These are phyloP conservation scores for Fusarium sp. DNA, from an alignment of 2,329 filamentous ascomycete genomes.

Conservation along the genomic window DNA sequence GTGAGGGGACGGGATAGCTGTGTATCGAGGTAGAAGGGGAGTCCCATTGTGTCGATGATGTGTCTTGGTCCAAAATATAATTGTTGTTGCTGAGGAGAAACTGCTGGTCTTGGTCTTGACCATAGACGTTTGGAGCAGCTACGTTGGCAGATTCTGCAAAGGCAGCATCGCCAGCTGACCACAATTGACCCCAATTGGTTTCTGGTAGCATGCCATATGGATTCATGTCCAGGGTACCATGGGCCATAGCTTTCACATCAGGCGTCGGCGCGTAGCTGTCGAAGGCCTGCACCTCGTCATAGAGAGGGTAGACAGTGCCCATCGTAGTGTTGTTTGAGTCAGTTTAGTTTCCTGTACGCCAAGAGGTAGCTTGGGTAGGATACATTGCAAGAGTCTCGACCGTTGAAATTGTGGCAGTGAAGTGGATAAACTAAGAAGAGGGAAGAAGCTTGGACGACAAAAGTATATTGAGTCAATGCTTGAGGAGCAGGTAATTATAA, in stretches of 20 bases:
- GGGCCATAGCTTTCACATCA: neutral
- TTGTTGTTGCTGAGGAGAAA: neutral
- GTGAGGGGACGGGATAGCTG: neutral
- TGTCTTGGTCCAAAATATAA: neutral
- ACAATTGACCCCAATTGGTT: neutral
- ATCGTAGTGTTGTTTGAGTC: neutral
- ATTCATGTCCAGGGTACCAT: neutral
- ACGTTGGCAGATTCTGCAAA: neutral
- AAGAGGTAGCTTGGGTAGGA: neutral
- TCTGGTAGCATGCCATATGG: neutral
- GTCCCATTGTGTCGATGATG: accelerated
- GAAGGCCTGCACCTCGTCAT: neutral
- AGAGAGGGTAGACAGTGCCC: neutral
- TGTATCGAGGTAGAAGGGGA: neutral
- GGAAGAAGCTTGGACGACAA: neutral
- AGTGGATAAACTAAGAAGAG: neutral
- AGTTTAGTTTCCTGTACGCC: neutral
- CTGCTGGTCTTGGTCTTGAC: neutral
- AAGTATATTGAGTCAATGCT: too few species aligned
- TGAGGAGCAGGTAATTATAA: neutral
- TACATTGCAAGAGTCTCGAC: neutral
- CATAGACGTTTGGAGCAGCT: neutral
- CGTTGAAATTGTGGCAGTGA: neutral
- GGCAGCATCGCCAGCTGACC: neutral
- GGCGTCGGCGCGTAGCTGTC: neutral